Conservation (phyloP, 2,329 filamentous ascomycete genomes). For the Periconia sp. region DNA sequence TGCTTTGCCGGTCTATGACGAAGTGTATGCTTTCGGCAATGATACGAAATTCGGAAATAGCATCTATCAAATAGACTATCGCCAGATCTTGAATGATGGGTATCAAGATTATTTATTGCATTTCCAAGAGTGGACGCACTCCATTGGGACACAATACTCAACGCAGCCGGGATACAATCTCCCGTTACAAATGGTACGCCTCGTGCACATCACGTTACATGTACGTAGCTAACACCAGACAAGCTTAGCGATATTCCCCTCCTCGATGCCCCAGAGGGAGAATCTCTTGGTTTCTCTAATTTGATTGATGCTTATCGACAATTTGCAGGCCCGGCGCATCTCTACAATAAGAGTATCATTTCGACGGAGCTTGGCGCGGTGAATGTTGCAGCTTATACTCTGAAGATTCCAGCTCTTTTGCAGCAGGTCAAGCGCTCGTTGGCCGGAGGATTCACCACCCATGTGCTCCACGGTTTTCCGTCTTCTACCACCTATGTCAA, state of each 20-base stretch:
- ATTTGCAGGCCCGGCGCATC: conserved; percentile 39
- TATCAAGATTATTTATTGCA: conserved; percentile 36
- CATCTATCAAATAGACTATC: conserved; percentile 33
- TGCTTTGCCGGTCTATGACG: conserved; percentile 11
- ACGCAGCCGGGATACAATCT: conserved; percentile 43
- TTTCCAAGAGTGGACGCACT: conserved; percentile 31
- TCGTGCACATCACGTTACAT: not conserved
- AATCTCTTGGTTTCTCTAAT: conserved; percentile 41
- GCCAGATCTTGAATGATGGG: conserved; percentile 33
- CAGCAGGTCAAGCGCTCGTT: conserved; percentile 48
- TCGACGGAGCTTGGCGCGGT: conserved; percentile 44
- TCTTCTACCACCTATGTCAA: conserved; percentile 51
- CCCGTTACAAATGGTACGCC: conserved; percentile 38
- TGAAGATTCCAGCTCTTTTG: conserved; percentile 38
- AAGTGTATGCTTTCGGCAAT: conserved; percentile 11
- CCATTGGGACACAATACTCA: conserved; percentile 31
- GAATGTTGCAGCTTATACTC: conserved; percentile 27
- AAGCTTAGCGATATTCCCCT: conserved; percentile 31
- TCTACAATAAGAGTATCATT: conserved; percentile 35
- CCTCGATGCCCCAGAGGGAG: conserved; percentile 41
- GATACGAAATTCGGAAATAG: conserved; percentile 17
- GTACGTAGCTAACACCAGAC: not conserved
- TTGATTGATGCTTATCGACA: conserved; percentile 42
- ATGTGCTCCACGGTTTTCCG: conserved; percentile 53
- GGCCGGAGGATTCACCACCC: conserved; percentile 51